Conservation (phyloP, 345 rosid species). For the Dovyalis caffra region DNA sequence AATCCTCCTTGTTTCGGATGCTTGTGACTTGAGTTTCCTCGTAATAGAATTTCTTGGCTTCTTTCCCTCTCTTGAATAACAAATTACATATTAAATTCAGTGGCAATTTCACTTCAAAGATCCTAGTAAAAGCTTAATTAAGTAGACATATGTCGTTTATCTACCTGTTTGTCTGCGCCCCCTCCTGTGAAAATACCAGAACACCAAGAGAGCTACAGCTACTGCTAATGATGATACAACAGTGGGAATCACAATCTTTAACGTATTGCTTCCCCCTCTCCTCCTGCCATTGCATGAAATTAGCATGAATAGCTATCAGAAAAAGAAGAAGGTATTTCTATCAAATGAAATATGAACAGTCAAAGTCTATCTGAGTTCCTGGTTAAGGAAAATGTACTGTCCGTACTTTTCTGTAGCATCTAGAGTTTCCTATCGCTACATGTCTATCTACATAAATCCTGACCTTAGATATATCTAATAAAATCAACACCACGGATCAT, state of each 20-base stretch:
- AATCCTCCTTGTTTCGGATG: slow-evolving; percentile 6
- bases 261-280: slow-evolving; percentile 21
- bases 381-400: no score
- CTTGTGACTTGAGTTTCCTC: slow-evolving; percentile 4
- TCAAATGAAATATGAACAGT: background rate
- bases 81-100: no score
- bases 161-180: slow-evolving; percentile 28
- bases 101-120: background rate
- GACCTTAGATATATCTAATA: no score
- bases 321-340: background rate
- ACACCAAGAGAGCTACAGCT: slow-evolving; percentile 23
- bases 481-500: no score
- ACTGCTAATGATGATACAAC: slow-evolving; percentile 12
- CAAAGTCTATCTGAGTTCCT: background rate
- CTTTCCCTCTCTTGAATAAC: slow-evolving; percentile 17
- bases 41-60: slow-evolving; percentile 28
- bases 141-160: no score
- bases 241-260: slow-evolving; percentile 20
- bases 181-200: slow-evolving; percentile 34
- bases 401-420: no score
- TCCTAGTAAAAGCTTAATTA: no score
- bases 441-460: no score
- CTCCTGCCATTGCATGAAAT: slow-evolving; percentile 1
- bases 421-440: no score
- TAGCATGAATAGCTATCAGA: background rate